phyloP scores from a whole-genome alignment of 257 asterid genomes.

The Jaltomata sinuosa region DNA sequence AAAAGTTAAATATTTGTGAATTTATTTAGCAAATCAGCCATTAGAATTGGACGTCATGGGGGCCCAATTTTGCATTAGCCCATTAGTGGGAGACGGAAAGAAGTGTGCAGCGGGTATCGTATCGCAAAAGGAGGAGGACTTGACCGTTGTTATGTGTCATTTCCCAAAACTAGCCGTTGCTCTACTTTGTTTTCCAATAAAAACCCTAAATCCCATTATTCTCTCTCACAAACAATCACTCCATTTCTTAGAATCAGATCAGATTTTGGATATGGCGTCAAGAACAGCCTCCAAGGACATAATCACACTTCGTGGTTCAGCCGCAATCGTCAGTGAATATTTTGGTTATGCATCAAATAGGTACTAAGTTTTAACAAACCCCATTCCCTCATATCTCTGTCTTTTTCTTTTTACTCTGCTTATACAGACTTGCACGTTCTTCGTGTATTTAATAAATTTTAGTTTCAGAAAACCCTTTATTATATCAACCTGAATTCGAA shows the following conservation, averaged over 20 bases:
- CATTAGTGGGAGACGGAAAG: neutral
- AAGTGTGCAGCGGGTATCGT: neutral
- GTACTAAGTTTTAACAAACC: conserved; percentile 17
- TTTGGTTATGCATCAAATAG: conserved; percentile 95
- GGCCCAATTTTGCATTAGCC: neutral
- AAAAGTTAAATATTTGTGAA: too few species aligned
- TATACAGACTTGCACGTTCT: neutral
- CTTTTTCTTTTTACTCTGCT: neutral
- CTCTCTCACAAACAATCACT: neutral
- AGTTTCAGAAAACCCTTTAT: neutral
- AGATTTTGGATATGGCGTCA: conserved; percentile 40
- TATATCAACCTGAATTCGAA: neutral
- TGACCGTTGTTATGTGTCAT: neutral
- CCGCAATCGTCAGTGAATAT: conserved; percentile 87
- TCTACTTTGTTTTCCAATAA: neutral
- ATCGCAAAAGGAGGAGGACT: neutral
- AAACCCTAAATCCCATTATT: neutral
- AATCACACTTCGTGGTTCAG: conserved; percentile 90
- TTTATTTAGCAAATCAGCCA: neutral
- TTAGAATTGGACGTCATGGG: neutral
- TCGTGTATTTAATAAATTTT: neutral
- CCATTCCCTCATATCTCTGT: neutral
- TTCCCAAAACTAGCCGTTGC: conserved; percentile 13
- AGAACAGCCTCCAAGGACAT: conserved; percentile 70
- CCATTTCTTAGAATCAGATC: neutral